Evolutionary conservation across 2,329 filamentous ascomycete species (phyloP).

Genomic region (Aurifilum marmelostoma): DNA sequence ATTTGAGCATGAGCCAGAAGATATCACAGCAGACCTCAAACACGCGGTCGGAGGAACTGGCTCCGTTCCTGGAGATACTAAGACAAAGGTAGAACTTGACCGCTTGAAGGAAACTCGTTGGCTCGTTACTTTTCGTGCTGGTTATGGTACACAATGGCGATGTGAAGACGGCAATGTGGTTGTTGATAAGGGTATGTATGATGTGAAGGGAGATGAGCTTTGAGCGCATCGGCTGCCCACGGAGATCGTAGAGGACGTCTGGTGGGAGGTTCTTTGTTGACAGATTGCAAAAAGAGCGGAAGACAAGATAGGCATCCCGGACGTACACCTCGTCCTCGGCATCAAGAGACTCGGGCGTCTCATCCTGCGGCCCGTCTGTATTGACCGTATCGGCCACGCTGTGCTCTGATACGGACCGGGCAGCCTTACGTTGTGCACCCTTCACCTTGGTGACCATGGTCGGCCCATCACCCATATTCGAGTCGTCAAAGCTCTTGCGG

Average conservation of each 20-base stretch:
- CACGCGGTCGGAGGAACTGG: constrained; percentile 86
- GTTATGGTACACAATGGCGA: constrained; percentile 91
- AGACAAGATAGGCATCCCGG: constrained; percentile 94
- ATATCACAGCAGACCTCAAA: constrained; percentile 97
- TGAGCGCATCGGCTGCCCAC: constrained; percentile 94
- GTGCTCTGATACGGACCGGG: constrained; percentile 56
- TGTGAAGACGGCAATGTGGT: constrained; percentile 87
- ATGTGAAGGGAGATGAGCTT: constrained; percentile 95
- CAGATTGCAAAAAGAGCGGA: constrained; percentile 95
- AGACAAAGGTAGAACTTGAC: constrained; percentile 97
- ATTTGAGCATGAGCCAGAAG: constrained; percentile 96
- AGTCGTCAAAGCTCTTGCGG: constrained; percentile 71
- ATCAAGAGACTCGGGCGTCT: constrained; percentile 63
- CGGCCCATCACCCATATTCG: constrained; percentile 66
- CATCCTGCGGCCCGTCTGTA: constrained; percentile 57
- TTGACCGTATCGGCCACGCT: constrained; percentile 41
- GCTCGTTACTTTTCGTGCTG: constrained; percentile 85
- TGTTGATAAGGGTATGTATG: constrained; percentile 93
- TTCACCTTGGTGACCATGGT: constrained; percentile 69
- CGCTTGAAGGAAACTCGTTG: constrained; percentile 89
- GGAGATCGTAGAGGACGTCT: constrained; percentile 90
- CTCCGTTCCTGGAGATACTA: constrained; percentile 91
- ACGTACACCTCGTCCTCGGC: constrained; percentile 94
- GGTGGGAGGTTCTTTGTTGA: constrained; percentile 89
- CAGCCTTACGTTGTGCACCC: constrained; percentile 43